Evolutionary conservation across 495 filamentous ascomycete species (phyloP).

Genomic region (Penicillium arizonense): DNA sequence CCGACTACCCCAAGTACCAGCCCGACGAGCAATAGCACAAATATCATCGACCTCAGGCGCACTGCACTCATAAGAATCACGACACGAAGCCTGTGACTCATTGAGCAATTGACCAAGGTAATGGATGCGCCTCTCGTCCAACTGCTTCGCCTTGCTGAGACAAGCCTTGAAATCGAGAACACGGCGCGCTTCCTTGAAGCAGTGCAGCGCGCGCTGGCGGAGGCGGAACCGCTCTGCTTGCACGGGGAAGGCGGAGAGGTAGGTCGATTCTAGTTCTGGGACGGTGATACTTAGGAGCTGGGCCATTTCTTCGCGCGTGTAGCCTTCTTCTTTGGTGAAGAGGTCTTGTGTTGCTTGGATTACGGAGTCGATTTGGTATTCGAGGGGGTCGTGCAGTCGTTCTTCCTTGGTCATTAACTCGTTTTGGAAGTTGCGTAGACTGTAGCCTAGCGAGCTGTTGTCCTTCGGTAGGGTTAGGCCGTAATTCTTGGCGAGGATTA

Average conservation of each 20-base stretch:
- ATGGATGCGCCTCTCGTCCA: slow-evolving; percentile 60
- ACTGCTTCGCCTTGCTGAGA: slow-evolving; percentile 50
- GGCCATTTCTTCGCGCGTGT: slow-evolving; percentile 87
- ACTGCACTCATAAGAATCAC: slow-evolving; percentile 83
- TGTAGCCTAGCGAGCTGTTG: slow-evolving; percentile 78
- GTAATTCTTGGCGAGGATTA: slow-evolving; percentile 62
- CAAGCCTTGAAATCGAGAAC: slow-evolving; percentile 79
- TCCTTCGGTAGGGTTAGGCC: slow-evolving; percentile 70
- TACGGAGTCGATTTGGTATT: slow-evolving; percentile 67
- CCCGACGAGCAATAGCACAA: slow-evolving; percentile 71
- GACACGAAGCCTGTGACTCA: slow-evolving; percentile 82
- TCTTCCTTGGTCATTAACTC: slow-evolving; percentile 68
- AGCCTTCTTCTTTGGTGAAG: slow-evolving; percentile 73
- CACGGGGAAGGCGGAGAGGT: slow-evolving; percentile 82
- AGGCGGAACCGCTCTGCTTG: slow-evolving; percentile 87
- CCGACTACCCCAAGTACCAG: slow-evolving; percentile 80
- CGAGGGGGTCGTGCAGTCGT: slow-evolving; percentile 51
- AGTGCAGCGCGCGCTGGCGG: slow-evolving; percentile 81
- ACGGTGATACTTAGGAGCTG: slow-evolving; percentile 65
- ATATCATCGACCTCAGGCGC: slow-evolving; percentile 87
- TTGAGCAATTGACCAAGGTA: slow-evolving; percentile 84
- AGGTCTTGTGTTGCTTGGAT: slow-evolving; percentile 61
- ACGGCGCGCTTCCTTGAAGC: slow-evolving; percentile 83
- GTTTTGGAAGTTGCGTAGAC: slow-evolving; percentile 82
- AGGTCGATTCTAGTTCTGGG: slow-evolving; percentile 66